Evolutionary conservation across 768 basidiomycete species (phyloP).

Genomic region (Podaxis pistillaris): DNA sequence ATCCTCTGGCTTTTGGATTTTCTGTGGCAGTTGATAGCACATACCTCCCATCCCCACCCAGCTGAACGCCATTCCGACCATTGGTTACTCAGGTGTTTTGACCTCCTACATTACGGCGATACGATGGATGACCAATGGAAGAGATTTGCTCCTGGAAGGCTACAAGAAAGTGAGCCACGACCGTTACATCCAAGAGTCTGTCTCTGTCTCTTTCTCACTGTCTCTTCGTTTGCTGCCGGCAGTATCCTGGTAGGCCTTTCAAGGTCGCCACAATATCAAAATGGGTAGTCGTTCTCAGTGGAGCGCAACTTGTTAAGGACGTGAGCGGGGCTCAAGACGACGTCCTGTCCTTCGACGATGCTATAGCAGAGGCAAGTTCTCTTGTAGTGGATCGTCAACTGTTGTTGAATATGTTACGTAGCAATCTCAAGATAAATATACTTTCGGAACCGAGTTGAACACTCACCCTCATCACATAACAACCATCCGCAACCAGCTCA

Average conservation of each 20-base stretch:
- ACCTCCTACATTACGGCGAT: slow-evolving; percentile 12
- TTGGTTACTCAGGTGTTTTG: slow-evolving; percentile 11
- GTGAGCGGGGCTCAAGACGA: slow-evolving; percentile 37
- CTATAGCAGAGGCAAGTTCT: slow-evolving; percentile 31
- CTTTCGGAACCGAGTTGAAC: slow-evolving; percentile 3
- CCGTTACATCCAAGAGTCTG: no score
- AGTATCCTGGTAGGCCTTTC: slow-evolving; percentile 26
- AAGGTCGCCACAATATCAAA: slow-evolving; percentile 24
- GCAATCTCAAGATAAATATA: slow-evolving; percentile 5
- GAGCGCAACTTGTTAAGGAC: slow-evolving; percentile 33
- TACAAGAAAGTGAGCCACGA: background rate
- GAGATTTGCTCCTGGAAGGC: background rate
- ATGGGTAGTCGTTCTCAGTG: slow-evolving; percentile 40
- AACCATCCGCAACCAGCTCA: slow-evolving; percentile 15
- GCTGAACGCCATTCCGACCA: slow-evolving; percentile 11
- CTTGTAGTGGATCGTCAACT: slow-evolving; percentile 21
- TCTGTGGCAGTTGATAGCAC: background rate
- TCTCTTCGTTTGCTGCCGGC: no score
- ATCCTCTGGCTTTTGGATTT: background rate
- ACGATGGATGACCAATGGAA: background rate
- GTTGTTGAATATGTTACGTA: slow-evolving; percentile 9
- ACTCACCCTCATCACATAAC: slow-evolving; percentile 9
- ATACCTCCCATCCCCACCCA: background rate
- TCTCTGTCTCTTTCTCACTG: no score
- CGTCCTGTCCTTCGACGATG: slow-evolving; percentile 32